Evolutionary conservation across 2,329 filamentous ascomycete species (phyloP).

Genomic region (Pseudofabraea citricarpa): DNA sequence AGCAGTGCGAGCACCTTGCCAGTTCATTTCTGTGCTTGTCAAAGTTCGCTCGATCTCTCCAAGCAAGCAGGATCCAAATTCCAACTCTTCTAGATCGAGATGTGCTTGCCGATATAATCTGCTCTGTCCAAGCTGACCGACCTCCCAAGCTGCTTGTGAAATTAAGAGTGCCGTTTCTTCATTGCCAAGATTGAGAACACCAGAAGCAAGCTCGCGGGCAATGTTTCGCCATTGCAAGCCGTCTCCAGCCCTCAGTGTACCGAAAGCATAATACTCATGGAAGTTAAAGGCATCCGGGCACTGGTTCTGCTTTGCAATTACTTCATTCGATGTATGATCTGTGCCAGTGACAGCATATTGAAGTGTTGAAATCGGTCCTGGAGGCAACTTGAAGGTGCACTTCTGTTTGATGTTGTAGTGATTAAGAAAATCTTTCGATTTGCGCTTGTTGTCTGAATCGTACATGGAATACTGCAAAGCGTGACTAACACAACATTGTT

Average conservation of each 20-base stretch:
- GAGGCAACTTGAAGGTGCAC: slow-evolving; percentile 38
- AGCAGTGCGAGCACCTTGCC: slow-evolving; percentile 41
- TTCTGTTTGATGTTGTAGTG: slow-evolving; percentile 19
- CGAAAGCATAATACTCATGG: slow-evolving; percentile 51
- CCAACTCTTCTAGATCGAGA: slow-evolving; percentile 26
- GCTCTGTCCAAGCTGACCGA: slow-evolving; percentile 29
- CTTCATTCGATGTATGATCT: slow-evolving; percentile 39
- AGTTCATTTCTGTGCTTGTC: slow-evolving; percentile 40
- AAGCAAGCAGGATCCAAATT: slow-evolving; percentile 31
- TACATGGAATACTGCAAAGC: slow-evolving; percentile 36
- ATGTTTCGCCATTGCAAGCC: slow-evolving; percentile 53
- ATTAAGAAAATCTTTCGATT: slow-evolving; percentile 10
- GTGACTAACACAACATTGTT: slow-evolving; percentile 36
- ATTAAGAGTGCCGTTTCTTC: slow-evolving; percentile 42
- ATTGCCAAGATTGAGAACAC: slow-evolving; percentile 45
- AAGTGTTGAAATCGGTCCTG: slow-evolving; percentile 14
- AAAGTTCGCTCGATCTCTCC: slow-evolving; percentile 26
- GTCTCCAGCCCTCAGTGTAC: slow-evolving; percentile 40
- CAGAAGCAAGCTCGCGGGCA: slow-evolving; percentile 41
- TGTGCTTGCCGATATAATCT: slow-evolving; percentile 30
- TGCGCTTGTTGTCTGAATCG: slow-evolving; percentile 21
- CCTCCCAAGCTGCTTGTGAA: slow-evolving; percentile 44
- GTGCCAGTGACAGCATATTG: slow-evolving; percentile 15
- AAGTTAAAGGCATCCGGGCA: slow-evolving; percentile 45
- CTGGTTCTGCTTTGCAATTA: slow-evolving; percentile 42